Percentiles rank a stretch among this genome's conserved stretches.
These are phyloP conservation scores for Stylosanthes scabra DNA, from an alignment of 331 rosid species.

Conservation along the genomic window DNA sequence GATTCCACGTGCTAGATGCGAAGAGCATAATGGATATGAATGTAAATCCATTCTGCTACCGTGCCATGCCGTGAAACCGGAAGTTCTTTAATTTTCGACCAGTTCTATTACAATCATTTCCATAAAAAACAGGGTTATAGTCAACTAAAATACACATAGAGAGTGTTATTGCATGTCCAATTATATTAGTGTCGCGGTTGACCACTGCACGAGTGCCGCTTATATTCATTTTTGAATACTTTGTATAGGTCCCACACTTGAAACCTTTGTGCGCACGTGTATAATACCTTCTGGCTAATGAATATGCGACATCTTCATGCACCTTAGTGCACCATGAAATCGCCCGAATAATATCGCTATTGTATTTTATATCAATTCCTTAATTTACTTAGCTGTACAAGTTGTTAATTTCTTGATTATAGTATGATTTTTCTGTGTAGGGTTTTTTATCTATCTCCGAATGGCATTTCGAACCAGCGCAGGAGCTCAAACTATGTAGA, in stretches of 20 bases:
- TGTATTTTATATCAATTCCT: slow-evolving; percentile 35
- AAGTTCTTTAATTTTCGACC: neutral
- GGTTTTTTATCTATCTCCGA: slow-evolving; percentile 25
- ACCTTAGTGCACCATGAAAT: neutral
- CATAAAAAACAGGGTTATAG: neutral
- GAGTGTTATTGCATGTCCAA: no score
- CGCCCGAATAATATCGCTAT: neutral
- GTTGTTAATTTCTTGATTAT: slow-evolving; percentile 23
- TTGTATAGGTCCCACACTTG: slow-evolving; percentile 12
- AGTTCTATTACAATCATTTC: neutral
- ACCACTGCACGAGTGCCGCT: no score
- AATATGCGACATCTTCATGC: neutral
- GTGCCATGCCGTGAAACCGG: neutral
- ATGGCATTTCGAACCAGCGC: slow-evolving; percentile 4
- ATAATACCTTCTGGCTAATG: slow-evolving; percentile 19
- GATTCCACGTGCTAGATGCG: slow-evolving; percentile 4
- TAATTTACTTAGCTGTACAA: neutral
- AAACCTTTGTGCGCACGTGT: neutral
- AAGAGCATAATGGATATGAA: neutral
- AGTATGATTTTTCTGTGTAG: slow-evolving; percentile 30
- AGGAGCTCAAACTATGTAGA: slow-evolving; percentile 32
- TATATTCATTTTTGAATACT: neutral
- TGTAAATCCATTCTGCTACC: neutral
- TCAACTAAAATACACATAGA: neutral
- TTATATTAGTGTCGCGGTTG: no score